Evolutionary conservation across 2,329 filamentous ascomycete genomes (phyloP).

Genomic region (Fusarium scirpi): DNA sequence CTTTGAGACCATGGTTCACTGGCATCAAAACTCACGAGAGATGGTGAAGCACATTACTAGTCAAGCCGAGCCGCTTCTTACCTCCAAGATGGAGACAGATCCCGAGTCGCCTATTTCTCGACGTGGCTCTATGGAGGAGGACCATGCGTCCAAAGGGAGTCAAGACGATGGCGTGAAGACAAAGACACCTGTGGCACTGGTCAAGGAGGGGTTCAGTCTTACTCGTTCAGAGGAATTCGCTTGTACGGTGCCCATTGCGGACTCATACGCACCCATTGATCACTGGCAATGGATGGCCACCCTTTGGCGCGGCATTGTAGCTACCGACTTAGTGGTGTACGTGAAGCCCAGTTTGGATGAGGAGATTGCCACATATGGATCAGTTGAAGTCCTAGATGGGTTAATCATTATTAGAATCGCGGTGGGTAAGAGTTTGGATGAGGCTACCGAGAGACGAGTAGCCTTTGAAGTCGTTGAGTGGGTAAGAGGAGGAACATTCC

Average conservation of each 20-base stretch:
- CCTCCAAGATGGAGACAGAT: conserved; percentile 16
- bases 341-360: conserved; percentile 59
- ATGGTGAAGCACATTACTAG: conserved; percentile 68
- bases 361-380: conserved; percentile 54
- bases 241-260: conserved; percentile 77
- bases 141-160: conserved; percentile 1
- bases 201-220: conserved; percentile 83
- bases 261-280: conserved; percentile 83
- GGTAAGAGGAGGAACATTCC: conserved; percentile 65
- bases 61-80: conserved; percentile 17
- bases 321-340: conserved; percentile 83
- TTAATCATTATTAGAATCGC: conserved; percentile 67
- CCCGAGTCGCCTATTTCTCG: conserved; percentile 17
- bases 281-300: conserved; percentile 99
- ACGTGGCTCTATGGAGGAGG: conserved; percentile 27
- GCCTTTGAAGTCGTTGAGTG: conserved; percentile 92
- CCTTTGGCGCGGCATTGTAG: conserved; percentile 87
- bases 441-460: conserved; percentile 78
- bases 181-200: conserved; percentile 75
- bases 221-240: conserved; percentile 82
- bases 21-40: conserved; percentile 80
- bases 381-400: conserved; percentile 67
- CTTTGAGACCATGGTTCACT: conserved; percentile 74
- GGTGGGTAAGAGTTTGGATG: conserved; percentile 64
- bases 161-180: conserved; percentile 24